Evolutionary conservation across 768 basidiomycete genomes (phyloP).

Genomic region (Cystofilobasidium bisporidii): DNA sequence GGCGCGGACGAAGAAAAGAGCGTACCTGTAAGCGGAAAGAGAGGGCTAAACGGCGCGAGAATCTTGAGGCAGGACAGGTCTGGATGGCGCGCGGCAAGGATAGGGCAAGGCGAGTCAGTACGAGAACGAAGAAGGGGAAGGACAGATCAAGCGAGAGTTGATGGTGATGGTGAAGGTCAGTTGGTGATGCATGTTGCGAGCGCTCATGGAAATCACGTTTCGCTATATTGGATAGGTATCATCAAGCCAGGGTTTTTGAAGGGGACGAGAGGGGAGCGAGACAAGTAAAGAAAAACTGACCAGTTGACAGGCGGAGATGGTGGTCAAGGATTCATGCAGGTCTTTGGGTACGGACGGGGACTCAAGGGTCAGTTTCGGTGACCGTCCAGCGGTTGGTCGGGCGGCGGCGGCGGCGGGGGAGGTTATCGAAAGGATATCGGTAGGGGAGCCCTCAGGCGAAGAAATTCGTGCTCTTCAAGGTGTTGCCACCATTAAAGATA

Average conservation of each 20-base stretch:
- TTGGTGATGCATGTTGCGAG: constrained; percentile 12
- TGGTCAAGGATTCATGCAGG: background rate
- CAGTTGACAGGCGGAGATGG: background rate
- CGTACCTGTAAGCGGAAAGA: no score
- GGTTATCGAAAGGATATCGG: background rate
- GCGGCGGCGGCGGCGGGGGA: background rate
- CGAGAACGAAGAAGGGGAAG: background rate
- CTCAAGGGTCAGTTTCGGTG: background rate
- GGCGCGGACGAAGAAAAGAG: no score
- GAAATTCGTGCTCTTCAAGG: constrained; percentile 12
- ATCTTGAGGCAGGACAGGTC: background rate
- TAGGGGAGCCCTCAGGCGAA: constrained; percentile 3
- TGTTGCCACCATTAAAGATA: constrained; percentile 7
- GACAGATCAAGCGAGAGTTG: background rate
- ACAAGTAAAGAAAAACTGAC: background rate
- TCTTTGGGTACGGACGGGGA: background rate
- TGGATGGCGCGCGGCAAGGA: background rate
- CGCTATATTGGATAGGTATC: background rate
- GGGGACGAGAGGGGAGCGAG: background rate
- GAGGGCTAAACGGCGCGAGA: no score
- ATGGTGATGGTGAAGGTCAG: background rate
- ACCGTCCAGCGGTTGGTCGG: background rate
- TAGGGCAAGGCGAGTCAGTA: background rate
- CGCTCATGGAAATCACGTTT: constrained; percentile 4
- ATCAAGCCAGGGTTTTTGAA: background rate